Percentiles rank a stretch among this genome's conserved stretches.
Conservation (phyloP, 176 grass and related monocot genomes). For the Eragrostis nindensis region DNA sequence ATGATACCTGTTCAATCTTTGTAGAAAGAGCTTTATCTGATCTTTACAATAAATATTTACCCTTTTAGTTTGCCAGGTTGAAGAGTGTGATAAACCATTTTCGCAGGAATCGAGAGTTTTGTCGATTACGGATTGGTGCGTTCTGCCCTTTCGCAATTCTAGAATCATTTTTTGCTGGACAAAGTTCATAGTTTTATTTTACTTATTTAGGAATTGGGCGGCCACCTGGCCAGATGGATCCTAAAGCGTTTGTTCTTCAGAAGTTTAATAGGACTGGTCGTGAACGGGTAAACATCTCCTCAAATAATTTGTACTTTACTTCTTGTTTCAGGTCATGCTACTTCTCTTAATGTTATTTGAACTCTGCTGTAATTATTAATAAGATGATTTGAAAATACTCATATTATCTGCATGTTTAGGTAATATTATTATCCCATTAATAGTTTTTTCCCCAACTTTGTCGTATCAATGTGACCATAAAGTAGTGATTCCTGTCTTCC, state of each 20-base stretch:
- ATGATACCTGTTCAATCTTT: not conserved
- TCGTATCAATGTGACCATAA: slow-evolving; percentile 4
- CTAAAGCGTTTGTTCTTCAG: slow-evolving; percentile 89
- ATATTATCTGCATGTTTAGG: not conserved
- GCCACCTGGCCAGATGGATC: slow-evolving; percentile 91
- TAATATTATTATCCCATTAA: not conserved
- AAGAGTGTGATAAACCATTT: slow-evolving; percentile 86
- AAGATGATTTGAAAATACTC: not conserved
- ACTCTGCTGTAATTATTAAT: not conserved
- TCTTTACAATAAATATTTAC: slow-evolving; percentile 37
- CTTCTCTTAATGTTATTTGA: slow-evolving; percentile 19
- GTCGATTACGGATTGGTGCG: slow-evolving; percentile 86
- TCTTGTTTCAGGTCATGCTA: slow-evolving; percentile 9
- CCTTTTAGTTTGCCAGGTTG: slow-evolving; percentile 65
- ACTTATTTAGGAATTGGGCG: slow-evolving; percentile 72
- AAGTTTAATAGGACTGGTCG: slow-evolving; percentile 73
- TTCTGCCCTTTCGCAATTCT: slow-evolving; percentile 19
- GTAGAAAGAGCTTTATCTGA: slow-evolving; percentile 10
- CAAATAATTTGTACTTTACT: slow-evolving; percentile 23
- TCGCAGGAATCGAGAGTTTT: slow-evolving; percentile 74
- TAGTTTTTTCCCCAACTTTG: not conserved
- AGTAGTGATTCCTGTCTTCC: not conserved
- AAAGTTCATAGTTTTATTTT: slow-evolving; percentile 25
- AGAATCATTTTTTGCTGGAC: slow-evolving; percentile 23
- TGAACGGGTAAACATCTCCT: slow-evolving; percentile 61